These are phyloP conservation scores for Pythium folliculosum DNA, from an alignment of 352 stramenopile genomes.

Conservation along the genomic window DNA sequence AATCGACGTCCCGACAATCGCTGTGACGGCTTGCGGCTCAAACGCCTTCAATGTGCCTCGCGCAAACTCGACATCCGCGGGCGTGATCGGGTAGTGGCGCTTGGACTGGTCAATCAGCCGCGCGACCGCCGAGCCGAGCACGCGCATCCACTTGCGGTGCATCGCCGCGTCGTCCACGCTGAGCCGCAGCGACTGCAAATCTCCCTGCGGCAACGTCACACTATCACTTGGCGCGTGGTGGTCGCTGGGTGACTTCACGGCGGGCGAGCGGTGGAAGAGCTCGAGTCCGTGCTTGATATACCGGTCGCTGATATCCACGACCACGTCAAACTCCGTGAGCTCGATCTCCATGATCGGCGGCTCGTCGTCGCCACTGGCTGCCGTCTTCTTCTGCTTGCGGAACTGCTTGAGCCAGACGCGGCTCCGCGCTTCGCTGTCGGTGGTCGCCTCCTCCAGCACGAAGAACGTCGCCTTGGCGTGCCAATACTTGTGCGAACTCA, in stretches of 20 bases:
- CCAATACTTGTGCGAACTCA: conserved; percentile 60
- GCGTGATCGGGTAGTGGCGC: conserved; percentile 30
- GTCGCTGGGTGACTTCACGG: no score
- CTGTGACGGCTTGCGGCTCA: conserved; percentile 14
- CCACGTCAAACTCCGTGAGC: conserved; percentile 56
- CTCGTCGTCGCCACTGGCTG: conserved; percentile 17
- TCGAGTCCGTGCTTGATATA: conserved; percentile 59
- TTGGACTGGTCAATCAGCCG: conserved; percentile 43
- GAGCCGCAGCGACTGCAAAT: conserved; percentile 41
- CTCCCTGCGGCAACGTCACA: not conserved
- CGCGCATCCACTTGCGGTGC: conserved; percentile 52
- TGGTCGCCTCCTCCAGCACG: conserved; percentile 38
- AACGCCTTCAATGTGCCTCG: conserved; percentile 3
- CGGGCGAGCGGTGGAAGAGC: conserved; percentile 26
- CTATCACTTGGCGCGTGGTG: no score
- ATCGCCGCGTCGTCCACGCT: conserved; percentile 34
- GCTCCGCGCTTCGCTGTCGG: conserved; percentile 1
- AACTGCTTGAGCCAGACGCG: conserved; percentile 58
- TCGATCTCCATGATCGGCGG: conserved; percentile 41
- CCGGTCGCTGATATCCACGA: conserved; percentile 50
- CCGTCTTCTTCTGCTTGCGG: conserved; percentile 34
- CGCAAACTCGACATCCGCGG: conserved; percentile 17
- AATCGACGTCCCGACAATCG: conserved; percentile 16
- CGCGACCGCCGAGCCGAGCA: conserved; percentile 48
- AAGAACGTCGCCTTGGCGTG: conserved; percentile 61